Percentiles rank a stretch among this genome's conserved stretches.
Evolutionary conservation across 2,329 filamentous ascomycete species (phyloP).

Genomic region (Triangularia verruculosa): DNA sequence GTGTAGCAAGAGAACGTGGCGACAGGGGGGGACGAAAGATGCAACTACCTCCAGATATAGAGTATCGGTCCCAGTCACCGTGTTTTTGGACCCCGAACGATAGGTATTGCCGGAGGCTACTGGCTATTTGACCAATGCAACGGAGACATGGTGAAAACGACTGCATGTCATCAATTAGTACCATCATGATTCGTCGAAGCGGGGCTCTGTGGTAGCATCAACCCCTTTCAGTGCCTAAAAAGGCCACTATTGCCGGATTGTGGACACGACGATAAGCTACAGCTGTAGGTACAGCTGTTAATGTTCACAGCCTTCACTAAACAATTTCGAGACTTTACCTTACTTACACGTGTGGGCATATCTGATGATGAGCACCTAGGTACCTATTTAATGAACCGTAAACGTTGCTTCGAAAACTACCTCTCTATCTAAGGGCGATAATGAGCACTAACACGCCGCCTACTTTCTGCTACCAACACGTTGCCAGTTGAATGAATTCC

Average conservation of each 20-base stretch:
- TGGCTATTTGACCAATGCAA: neutral
- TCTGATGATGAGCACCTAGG: too few species aligned
- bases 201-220: neutral
- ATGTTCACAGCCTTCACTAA: neutral
- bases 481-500: too few species aligned
- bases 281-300: neutral
- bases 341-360: too few species aligned
- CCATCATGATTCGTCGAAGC: neutral
- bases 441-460: too few species aligned
- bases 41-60: neutral
- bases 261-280: neutral
- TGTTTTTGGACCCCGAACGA: neutral
- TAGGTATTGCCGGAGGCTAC: neutral
- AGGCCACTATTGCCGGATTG: neutral
- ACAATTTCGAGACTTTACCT: too few species aligned
- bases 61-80: neutral
- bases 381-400: too few species aligned
- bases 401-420: too few species aligned
- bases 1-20: neutral
- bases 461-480: too few species aligned
- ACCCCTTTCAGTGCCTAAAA: neutral
- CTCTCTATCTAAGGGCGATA: too few species aligned
- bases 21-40: neutral
- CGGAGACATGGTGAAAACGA: neutral
- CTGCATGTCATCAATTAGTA: neutral